Conservation (phyloP, 805 yeast species). For the Wickerhamiella cacticola region DNA sequence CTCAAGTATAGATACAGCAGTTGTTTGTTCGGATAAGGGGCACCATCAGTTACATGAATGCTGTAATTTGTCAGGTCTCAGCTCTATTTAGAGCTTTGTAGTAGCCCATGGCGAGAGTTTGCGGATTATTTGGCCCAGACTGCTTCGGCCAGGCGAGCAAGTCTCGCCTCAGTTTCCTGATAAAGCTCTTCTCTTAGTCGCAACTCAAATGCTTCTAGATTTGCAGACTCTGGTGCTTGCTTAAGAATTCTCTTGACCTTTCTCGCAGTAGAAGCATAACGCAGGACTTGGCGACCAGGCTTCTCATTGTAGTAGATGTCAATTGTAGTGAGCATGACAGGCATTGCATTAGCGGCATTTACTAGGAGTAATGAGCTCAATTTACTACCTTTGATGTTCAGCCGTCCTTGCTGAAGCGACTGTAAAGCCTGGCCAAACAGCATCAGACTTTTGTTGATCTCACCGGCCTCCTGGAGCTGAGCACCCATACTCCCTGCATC, state of each 20-base stretch:
- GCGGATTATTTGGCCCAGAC: slow-evolving; percentile 1
- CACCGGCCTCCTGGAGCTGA: slow-evolving; percentile 38
- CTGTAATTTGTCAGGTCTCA: too few relatives aligned
- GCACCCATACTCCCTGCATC: slow-evolving; percentile 36
- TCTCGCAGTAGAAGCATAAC: slow-evolving; percentile 26
- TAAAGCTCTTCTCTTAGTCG: slow-evolving; percentile 6
- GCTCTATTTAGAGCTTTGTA: too few relatives aligned
- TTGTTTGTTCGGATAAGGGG: too few relatives aligned
- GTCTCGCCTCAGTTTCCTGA: slow-evolving; percentile 10
- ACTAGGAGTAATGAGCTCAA: slow-evolving; percentile 39
- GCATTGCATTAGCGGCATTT: slow-evolving; percentile 23
- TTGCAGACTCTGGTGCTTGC: neutral
- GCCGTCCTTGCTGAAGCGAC: slow-evolving; percentile 28
- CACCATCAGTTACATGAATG: too few relatives aligned
- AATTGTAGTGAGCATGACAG: slow-evolving; percentile 31
- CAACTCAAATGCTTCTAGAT: neutral
- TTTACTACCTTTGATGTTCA: slow-evolving; percentile 35
- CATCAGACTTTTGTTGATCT: slow-evolving; percentile 39
- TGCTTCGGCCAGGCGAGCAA: slow-evolving; percentile 1
- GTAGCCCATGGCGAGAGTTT: too few relatives aligned
- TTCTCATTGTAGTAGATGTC: slow-evolving; percentile 34
- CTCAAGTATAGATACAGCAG: too few relatives aligned
- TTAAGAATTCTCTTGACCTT: slow-evolving; percentile 17
- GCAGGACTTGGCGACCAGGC: slow-evolving; percentile 26
- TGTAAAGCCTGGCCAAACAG: slow-evolving; percentile 41